A percentile compares a stretch with the other conserved stretches of the same genome.
phyloP scores from a whole-genome alignment of 2,329 filamentous ascomycete genomes.

The Fusarium lateritium region DNA sequence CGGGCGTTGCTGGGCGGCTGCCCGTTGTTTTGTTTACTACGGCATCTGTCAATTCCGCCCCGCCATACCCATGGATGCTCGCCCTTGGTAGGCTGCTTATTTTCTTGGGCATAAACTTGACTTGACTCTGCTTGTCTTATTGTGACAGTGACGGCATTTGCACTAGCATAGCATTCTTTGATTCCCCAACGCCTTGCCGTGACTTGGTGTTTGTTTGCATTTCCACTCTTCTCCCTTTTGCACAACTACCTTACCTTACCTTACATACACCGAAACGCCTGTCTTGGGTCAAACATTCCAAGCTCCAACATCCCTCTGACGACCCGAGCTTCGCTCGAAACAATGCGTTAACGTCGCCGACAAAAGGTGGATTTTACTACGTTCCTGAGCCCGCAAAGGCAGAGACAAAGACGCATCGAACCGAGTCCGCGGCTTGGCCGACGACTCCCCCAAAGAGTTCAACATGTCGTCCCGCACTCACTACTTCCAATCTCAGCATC shows the following conservation, averaged over 20 bases:
- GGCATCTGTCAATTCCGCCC: conserved; percentile 42
- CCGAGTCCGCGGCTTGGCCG: conserved; percentile 39
- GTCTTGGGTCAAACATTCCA: conserved; percentile 44
- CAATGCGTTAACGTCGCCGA: conserved; percentile 52
- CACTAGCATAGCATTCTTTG: conserved; percentile 36
- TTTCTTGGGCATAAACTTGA: conserved; percentile 45
- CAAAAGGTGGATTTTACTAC: conserved; percentile 39
- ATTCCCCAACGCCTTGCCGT: conserved; percentile 26
- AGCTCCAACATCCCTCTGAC: conserved; percentile 42
- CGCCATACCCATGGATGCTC: conserved; percentile 38
- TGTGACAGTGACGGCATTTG: conserved; percentile 46
- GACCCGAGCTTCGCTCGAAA: conserved; percentile 48
- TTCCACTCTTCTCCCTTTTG: conserved; percentile 9
- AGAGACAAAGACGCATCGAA: conserved; percentile 29
- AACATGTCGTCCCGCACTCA: conserved; percentile 71
- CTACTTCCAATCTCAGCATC: conserved; percentile 53
- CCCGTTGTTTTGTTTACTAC: conserved; percentile 55
- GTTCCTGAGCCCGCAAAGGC: conserved; percentile 33
- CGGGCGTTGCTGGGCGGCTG: conserved; percentile 54
- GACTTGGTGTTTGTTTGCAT: conserved; percentile 28
- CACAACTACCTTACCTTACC: background rate
- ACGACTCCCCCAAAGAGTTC: conserved; percentile 43
- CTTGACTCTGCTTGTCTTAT: conserved; percentile 12
- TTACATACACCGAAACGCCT: conserved; percentile 28
- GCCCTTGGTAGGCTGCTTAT: conserved; percentile 32